Evolutionary conservation across 306 rosid species (phyloP).

Genomic region (Acmispon strigosus): DNA sequence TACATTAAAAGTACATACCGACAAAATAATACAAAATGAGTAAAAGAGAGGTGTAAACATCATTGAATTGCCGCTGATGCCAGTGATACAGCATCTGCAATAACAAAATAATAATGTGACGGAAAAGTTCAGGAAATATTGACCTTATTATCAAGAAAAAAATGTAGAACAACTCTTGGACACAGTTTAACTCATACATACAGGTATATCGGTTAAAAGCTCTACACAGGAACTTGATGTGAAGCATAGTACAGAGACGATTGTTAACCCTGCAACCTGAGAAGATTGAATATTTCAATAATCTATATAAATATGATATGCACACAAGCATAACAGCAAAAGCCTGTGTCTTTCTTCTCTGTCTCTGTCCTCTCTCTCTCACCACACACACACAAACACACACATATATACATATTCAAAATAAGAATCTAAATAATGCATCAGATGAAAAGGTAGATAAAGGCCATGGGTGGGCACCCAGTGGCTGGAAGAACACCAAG

Average conservation of each 20-base stretch:
- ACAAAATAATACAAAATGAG: constrained; percentile 70
- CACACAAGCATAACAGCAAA: neutral
- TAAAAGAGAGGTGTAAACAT: constrained; percentile 42
- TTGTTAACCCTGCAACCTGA: constrained; percentile 92
- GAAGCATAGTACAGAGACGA: constrained; percentile 74
- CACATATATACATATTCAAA: neutral
- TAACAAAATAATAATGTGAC: constrained; percentile 7
- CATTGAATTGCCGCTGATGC: constrained; percentile 39
- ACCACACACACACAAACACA: no score
- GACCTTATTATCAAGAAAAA: neutral
- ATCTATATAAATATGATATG: neutral
- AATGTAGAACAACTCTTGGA: neutral
- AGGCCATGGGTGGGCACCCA: neutral
- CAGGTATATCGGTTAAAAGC: constrained; percentile 74
- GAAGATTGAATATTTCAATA: constrained; percentile 16
- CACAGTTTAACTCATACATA: constrained; percentile 33
- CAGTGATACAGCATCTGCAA: constrained; percentile 73
- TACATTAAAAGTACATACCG: constrained; percentile 46
- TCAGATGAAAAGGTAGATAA: neutral
- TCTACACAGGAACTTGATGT: constrained; percentile 72
- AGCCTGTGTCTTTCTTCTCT: neutral
- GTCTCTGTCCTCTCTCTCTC: no score
- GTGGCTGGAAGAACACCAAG: neutral
- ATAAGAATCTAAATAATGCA: neutral
- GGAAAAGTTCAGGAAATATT: constrained; percentile 25